Evolutionary conservation across 148 eudicot species (phyloP).

Genomic region (Cornus florida): DNA sequence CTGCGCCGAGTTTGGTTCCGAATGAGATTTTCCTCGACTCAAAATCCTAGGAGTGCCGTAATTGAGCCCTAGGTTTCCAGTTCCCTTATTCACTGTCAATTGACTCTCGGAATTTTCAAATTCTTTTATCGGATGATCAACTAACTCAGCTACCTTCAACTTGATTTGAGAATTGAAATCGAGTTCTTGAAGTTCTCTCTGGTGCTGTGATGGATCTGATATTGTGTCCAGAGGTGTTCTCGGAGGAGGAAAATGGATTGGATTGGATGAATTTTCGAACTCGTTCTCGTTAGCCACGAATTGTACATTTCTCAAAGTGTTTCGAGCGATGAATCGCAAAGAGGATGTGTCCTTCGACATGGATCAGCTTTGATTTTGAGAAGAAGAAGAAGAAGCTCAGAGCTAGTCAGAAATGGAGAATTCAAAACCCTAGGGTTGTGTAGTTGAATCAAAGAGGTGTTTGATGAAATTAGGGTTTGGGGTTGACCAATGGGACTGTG

Average conservation of each 20-base stretch:
- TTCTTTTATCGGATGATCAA: conserved; percentile 5
- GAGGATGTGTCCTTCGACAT: conserved; percentile 33
- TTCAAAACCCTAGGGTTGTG: background rate
- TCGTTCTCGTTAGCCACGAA: conserved; percentile 39
- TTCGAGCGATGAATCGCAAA: background rate
- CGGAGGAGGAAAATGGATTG: conserved; percentile 22
- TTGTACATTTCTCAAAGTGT: conserved; percentile 8
- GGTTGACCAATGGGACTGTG: background rate
- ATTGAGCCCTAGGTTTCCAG: conserved; percentile 9
- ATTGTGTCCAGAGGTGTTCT: conserved; percentile 52
- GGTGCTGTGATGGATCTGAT: conserved; percentile 53
- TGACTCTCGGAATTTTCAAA: conserved; percentile 11
- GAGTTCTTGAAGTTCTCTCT: conserved; percentile 13
- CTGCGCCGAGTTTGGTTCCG: conserved; percentile 44
- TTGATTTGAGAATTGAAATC: conserved; percentile 19
- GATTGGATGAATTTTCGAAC: conserved; percentile 17
- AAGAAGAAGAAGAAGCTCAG: background rate
- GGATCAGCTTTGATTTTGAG: background rate
- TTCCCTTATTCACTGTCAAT: conserved; percentile 14
- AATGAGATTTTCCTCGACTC: conserved; percentile 28
- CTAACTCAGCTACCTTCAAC: background rate
- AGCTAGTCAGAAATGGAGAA: background rate
- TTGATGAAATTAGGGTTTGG: conserved; percentile 13
- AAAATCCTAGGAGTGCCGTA: conserved; percentile 27
- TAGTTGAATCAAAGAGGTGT: background rate